Conservation (phyloP, 345 rosid genomes). For the Lumnitzera littorea region DNA sequence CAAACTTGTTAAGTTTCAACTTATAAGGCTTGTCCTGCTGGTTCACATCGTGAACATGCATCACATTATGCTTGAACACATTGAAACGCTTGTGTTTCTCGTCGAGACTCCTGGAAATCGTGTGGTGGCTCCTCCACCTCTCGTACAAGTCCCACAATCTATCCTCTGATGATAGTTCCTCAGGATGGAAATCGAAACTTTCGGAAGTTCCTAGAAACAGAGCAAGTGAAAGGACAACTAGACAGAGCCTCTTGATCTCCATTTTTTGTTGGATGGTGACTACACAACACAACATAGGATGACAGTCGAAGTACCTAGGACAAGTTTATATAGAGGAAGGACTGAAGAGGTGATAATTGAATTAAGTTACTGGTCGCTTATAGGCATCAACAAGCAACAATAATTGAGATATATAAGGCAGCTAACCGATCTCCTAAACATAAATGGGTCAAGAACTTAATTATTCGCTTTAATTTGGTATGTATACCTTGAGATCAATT, state of each 20-base stretch:
- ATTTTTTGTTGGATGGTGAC: background rate
- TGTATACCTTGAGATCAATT: no score
- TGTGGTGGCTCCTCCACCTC: slow-evolving; percentile 86
- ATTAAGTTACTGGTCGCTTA: no score
- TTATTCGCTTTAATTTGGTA: no score
- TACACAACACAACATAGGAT: no score
- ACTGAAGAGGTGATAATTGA: no score
- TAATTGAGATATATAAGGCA: no score
- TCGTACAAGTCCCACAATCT: slow-evolving; percentile 70
- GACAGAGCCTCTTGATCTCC: slow-evolving; percentile 21
- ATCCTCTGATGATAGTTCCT: slow-evolving; percentile 58
- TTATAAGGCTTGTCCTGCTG: slow-evolving; percentile 64
- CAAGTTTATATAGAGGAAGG: slow-evolving; percentile 24
- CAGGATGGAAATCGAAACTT: slow-evolving; percentile 62
- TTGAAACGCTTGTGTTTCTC: slow-evolving; percentile 66
- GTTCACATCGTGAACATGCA: slow-evolving; percentile 67
- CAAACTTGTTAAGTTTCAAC: slow-evolving; percentile 78
- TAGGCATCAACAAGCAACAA: no score
- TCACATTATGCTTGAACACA: slow-evolving; percentile 69
- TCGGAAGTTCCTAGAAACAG: slow-evolving; percentile 31
- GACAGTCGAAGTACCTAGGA: background rate
- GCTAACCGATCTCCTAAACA: no score
- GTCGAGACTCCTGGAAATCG: slow-evolving; percentile 48
- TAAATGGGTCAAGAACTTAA: no score
- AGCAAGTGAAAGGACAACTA: slow-evolving; percentile 30